Evolutionary conservation across 2,329 filamentous ascomycete species (phyloP).

Genomic region (Penicillium sp.): DNA sequence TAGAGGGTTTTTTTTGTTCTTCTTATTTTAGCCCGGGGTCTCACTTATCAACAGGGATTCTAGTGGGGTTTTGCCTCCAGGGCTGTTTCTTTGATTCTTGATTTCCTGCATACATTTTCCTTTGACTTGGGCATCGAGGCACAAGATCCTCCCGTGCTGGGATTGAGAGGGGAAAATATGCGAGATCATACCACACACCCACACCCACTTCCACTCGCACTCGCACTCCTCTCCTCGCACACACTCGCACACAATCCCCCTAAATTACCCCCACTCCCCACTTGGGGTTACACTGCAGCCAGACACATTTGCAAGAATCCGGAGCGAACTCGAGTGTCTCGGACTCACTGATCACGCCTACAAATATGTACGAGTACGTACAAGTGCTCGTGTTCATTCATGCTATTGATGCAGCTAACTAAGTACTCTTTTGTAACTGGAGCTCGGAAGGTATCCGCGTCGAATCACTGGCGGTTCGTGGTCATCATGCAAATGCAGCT

Average conservation of each 20-base stretch:
- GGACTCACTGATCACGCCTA: not conserved
- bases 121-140: too few species aligned
- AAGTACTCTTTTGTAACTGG: not conserved
- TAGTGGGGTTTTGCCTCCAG: not conserved
- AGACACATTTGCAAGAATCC: not conserved
- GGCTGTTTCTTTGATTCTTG: not conserved
- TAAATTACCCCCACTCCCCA: not conserved
- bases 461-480: not conserved
- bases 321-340: not conserved
- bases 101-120: too few species aligned
- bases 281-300: not conserved
- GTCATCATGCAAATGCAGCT: not conserved
- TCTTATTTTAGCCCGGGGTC: not conserved
- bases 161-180: too few species aligned
- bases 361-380: too few species aligned
- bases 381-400: too few species aligned
- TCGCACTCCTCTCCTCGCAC: too few species aligned
- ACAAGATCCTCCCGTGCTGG: too few species aligned
- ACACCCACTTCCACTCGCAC: too few species aligned
- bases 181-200: too few species aligned
- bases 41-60: not conserved
- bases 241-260: not conserved
- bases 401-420: not conserved
- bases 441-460: not conserved
- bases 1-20: not conserved